Conservation (phyloP, 1,139 yeast genomes). For the Kodamaea suecica region DNA sequence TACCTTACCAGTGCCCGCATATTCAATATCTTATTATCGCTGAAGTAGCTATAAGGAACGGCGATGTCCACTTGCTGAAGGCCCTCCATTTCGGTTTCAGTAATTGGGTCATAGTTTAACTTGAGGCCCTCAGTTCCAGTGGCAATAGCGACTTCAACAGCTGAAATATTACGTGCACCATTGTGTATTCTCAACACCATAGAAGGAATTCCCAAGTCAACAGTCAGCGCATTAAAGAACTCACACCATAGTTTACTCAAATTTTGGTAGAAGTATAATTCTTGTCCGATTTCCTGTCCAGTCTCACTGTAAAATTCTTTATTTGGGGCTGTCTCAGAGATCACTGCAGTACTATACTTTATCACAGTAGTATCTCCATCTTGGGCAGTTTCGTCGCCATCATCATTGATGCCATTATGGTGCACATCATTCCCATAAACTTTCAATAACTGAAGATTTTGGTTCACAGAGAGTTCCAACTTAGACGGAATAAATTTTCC, state of each 20-base stretch:
- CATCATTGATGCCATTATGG: no score
- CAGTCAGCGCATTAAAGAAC: slow-evolving; percentile 16
- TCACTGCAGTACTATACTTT: slow-evolving; percentile 5
- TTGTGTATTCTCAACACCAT: slow-evolving; percentile 20
- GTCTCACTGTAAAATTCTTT: slow-evolving; percentile 1
- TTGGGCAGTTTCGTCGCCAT: slow-evolving; percentile 4
- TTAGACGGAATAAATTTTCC: slow-evolving; percentile 27
- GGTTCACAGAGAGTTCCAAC: slow-evolving; percentile 20
- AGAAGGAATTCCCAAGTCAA: slow-evolving; percentile 24
- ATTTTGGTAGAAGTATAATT: slow-evolving; percentile 16
- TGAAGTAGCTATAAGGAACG: slow-evolving; percentile 24
- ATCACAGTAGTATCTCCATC: slow-evolving; percentile 15
- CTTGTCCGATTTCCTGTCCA: neutral
- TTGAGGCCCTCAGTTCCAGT: slow-evolving; percentile 20
- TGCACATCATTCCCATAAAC: slow-evolving; percentile 2
- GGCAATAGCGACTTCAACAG: slow-evolving; percentile 16
- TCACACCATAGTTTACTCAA: slow-evolving; percentile 23
- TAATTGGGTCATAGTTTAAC: slow-evolving; percentile 7
- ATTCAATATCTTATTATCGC: slow-evolving; percentile 27
- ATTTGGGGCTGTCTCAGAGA: neutral
- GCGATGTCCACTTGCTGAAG: slow-evolving; percentile 11
- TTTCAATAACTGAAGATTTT: slow-evolving; percentile 16
- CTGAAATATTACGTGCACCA: slow-evolving; percentile 16
- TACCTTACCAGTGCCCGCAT: slow-evolving; percentile 34
- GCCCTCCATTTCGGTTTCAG: slow-evolving; percentile 1